Evolutionary conservation across 805 yeast genomes (phyloP).

Genomic region (Ogataea pignaliae): DNA sequence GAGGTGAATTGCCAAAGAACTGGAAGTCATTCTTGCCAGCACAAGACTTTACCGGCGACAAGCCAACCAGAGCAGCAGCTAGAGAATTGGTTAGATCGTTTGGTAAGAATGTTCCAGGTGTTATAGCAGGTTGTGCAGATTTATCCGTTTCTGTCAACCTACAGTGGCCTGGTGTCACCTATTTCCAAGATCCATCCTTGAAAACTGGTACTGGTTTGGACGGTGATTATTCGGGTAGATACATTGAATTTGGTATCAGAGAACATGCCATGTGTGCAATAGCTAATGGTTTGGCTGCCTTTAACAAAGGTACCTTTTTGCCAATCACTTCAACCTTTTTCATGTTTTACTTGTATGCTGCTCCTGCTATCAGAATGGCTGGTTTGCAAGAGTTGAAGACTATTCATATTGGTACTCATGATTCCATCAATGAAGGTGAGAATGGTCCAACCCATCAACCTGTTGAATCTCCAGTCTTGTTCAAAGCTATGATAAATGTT

Average conservation of each 20-base stretch:
- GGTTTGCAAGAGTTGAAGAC: constrained; percentile 80
- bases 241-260: constrained; percentile 96
- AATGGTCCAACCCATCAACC: constrained; percentile 95
- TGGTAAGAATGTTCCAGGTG: constrained; percentile 57
- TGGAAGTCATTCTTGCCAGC: constrained; percentile 82
- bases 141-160: constrained; percentile 87
- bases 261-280: constrained; percentile 99
- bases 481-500: constrained; percentile 75
- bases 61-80: constrained; percentile 93
- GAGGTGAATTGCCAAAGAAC: constrained; percentile 71
- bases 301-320: constrained; percentile 83
- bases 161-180: constrained; percentile 79
- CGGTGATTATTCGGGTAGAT: constrained; percentile 89
- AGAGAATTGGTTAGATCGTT: constrained; percentile 66
- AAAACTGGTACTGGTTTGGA: constrained; percentile 37
- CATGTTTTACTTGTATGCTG: constrained; percentile 83
- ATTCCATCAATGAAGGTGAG: constrained; percentile 87
- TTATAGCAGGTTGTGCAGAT: constrained; percentile 97
- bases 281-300: constrained; percentile 94
- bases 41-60: constrained; percentile 78
- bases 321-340: constrained; percentile 53
- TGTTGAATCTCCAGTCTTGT: constrained; percentile 68
- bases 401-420: constrained; percentile 86
- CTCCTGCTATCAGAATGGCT: constrained; percentile 83
- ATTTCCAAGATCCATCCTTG: constrained; percentile 85